Evolutionary conservation across 2,329 filamentous ascomycete genomes (phyloP).

Genomic region (Spiromastix sp.): DNA sequence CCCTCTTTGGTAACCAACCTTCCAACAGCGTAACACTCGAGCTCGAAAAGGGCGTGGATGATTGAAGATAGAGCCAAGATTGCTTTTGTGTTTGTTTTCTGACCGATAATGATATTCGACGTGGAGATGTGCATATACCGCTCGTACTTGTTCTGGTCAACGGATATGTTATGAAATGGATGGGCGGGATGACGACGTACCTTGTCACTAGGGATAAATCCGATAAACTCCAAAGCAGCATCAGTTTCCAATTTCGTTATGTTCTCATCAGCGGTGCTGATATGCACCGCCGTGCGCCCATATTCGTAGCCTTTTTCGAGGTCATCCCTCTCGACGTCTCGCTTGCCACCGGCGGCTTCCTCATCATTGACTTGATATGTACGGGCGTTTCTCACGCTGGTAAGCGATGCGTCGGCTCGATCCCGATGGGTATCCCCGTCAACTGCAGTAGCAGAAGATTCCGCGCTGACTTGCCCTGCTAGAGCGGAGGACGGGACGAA

Average conservation of each 20-base stretch:
- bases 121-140: constrained; percentile 79
- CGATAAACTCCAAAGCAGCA: constrained; percentile 69
- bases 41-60: constrained; percentile 74
- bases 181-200: constrained; percentile 32
- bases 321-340: constrained; percentile 69
- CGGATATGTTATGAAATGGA: constrained; percentile 1
- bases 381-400: constrained; percentile 64
- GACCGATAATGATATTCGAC: constrained; percentile 64
- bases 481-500: constrained; percentile 51
- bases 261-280: constrained; percentile 75
- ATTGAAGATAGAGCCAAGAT: constrained; percentile 79
- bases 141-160: constrained; percentile 50
- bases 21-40: constrained; percentile 77
- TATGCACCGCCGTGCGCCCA: constrained; percentile 81
- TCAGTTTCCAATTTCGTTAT: constrained; percentile 77
- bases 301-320: constrained; percentile 93
- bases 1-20: constrained; percentile 76
- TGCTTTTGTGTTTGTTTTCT: constrained; percentile 70
- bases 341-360: constrained; percentile 63
- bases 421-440: constrained; percentile 24
- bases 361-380: constrained; percentile 74
- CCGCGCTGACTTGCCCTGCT: constrained; percentile 40
- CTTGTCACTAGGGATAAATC: constrained; percentile 66
- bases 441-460: constrained; percentile 42
- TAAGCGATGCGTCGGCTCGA: constrained; percentile 45